Evolutionary conservation across 2,329 filamentous ascomycete species (phyloP).

Genomic region (Penicillium crustosum): DNA sequence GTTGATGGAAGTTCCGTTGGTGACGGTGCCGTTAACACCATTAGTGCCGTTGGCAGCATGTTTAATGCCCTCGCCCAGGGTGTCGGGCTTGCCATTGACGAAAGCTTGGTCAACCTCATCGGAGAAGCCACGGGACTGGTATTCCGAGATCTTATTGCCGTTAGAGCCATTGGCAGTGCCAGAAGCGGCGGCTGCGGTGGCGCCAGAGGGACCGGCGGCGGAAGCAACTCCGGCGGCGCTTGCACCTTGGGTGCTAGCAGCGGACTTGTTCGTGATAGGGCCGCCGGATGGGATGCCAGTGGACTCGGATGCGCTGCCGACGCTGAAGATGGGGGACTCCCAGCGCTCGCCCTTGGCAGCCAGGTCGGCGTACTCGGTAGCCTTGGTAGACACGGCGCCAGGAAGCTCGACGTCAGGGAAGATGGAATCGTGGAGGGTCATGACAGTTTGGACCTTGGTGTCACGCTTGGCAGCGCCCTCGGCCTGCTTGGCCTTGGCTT

Average conservation of each 20-base stretch:
- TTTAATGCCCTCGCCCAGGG: slow-evolving; percentile 11
- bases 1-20: slow-evolving; percentile 1
- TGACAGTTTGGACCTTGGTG: slow-evolving; percentile 76
- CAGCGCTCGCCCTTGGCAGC: slow-evolving; percentile 86
- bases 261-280: slow-evolving; percentile 59
- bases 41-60: slow-evolving; percentile 7
- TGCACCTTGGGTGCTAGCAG: slow-evolving; percentile 34
- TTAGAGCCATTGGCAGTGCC: slow-evolving; percentile 4
- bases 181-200: slow-evolving; percentile 11
- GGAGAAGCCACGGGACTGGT: slow-evolving; percentile 32
- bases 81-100: slow-evolving; percentile 22
- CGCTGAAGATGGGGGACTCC: slow-evolving; percentile 90
- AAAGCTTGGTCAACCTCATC: slow-evolving; percentile 37
- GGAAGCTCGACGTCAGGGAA: slow-evolving; percentile 86
- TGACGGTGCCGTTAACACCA: slow-evolving; percentile 1
- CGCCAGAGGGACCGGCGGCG: slow-evolving; percentile 13
- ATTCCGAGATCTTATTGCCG: slow-evolving; percentile 11
- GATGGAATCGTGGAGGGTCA: slow-evolving; percentile 85
- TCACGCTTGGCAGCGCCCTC: slow-evolving; percentile 57
- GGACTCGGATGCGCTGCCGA: slow-evolving; percentile 74
- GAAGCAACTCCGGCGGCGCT: slow-evolving; percentile 16
- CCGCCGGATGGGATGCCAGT: slow-evolving; percentile 63
- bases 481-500: slow-evolving; percentile 76
- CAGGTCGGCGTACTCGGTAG: slow-evolving; percentile 87
- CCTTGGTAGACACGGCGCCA: slow-evolving; percentile 87